Evolutionary conservation across 768 basidiomycete species (phyloP), one percentile per base, ranked within the genome.

Genomic region (Panellus pusillus): DNA sequence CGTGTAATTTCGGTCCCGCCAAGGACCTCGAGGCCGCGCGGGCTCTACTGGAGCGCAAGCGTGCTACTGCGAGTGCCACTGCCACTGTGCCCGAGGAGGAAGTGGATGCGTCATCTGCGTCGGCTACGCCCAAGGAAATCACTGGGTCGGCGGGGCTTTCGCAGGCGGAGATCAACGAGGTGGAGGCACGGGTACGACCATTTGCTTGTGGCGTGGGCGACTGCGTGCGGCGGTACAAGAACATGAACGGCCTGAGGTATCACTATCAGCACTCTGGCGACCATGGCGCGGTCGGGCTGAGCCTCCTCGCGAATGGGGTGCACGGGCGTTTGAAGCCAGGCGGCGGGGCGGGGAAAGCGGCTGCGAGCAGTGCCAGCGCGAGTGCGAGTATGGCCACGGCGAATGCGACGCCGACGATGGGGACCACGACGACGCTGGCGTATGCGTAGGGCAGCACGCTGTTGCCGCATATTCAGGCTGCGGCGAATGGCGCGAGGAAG

Each of bases 261-360:
- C 96, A 98, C 71, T 98, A 98, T 67, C 90, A 94, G 70, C 96
- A 98, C 71, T 89, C 89, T 18, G 96, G 95, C 12, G 93, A 94
- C 39, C 97, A 98, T 69, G 96, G 96, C 4, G 87, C 89, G 6
- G 79, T 92, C 39, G 97, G 97, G 6, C 76, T 98, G 0, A 83
- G 86, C 40, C 73, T 97, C 63, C 79, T 98, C 40, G 91, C 91
- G 4, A 82, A 81, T 47, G 89, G 90, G 3, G 75, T 84, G 60
- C 89, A 84, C 63, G 79, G 80, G 52, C 81, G 79, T 57, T 55
- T 83, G 37, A 52, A n/a, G 57, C 56, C 15, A 61, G 63, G 48
- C 59, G 54, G 32, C 58, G 58, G 36, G 67, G 39, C 17, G 39
- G 39, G 39, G n/a, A 40, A 40, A 12, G 39, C 39, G n/a, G 39